Evolutionary conservation across 148 eudicot species (phyloP).

Genomic region (Rhododendron griersonianum): DNA sequence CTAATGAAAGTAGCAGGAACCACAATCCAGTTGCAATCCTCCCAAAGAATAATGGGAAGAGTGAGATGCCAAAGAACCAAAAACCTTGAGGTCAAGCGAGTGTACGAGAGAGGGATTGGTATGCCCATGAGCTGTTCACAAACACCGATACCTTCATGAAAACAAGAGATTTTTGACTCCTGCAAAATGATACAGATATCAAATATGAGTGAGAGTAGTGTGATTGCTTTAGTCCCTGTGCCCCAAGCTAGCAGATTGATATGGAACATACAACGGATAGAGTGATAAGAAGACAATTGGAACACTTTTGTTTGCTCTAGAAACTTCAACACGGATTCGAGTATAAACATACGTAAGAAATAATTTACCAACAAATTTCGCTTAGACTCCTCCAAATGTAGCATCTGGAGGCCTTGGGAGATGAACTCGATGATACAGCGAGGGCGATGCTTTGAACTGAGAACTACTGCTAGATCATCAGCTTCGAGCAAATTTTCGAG

Average conservation of each 20-base stretch:
- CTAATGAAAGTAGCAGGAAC: conserved; percentile 93
- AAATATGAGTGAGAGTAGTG: neutral
- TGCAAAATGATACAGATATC: conserved; percentile 25
- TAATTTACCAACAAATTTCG: conserved; percentile 54
- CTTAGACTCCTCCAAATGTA: conserved; percentile 63
- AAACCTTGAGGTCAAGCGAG: conserved; percentile 91
- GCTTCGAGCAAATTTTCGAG: conserved; percentile 69
- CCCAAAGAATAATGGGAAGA: conserved; percentile 93
- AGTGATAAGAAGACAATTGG: neutral
- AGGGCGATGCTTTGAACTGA: conserved; percentile 75
- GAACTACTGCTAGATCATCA: conserved; percentile 76
- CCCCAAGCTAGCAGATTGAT: neutral
- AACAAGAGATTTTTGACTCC: conserved; percentile 79
- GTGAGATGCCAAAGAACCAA: conserved; percentile 96
- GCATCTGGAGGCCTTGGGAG: conserved; percentile 64
- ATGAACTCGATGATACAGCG: conserved; percentile 89
- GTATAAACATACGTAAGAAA: neutral
- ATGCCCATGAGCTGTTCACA: conserved; percentile 75
- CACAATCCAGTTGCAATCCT: conserved; percentile 97
- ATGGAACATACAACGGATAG: neutral
- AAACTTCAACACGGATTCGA: neutral
- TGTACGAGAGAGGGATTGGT: conserved; percentile 97
- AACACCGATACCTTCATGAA: conserved; percentile 89
- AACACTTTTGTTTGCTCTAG: neutral
- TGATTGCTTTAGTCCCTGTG: neutral